Evolutionary conservation across 1,284 basidiomycete genomes (phyloP).

Genomic region (Somion occarium): DNA sequence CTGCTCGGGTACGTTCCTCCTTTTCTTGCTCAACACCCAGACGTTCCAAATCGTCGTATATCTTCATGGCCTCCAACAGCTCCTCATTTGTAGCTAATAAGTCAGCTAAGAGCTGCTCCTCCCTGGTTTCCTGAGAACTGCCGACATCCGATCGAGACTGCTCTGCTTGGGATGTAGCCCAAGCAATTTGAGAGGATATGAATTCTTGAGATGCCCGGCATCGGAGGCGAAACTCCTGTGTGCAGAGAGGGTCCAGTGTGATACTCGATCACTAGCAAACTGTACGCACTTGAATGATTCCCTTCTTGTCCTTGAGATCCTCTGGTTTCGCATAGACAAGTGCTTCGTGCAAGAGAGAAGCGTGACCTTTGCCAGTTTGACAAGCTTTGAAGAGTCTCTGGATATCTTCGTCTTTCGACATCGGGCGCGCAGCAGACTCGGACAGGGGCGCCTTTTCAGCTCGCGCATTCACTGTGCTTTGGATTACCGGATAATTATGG

Average conservation of each 20-base stretch:
- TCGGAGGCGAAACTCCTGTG: slow-evolving; percentile 66
- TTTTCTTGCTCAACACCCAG: slow-evolving; percentile 55
- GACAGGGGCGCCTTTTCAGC: too few relatives aligned
- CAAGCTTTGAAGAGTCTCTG: slow-evolving; percentile 72
- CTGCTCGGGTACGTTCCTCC: slow-evolving; percentile 28
- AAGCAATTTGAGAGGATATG: slow-evolving; percentile 68
- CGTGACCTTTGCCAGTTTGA: slow-evolving; percentile 68
- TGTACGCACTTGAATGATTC: slow-evolving; percentile 50
- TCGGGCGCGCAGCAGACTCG: slow-evolving; percentile 21
- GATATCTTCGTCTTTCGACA: slow-evolving; percentile 70
- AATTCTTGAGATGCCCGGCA: slow-evolving; percentile 68
- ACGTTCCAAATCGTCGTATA: slow-evolving; percentile 59
- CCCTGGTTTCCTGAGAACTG: slow-evolving; percentile 32
- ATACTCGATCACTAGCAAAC: neutral
- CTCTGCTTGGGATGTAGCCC: slow-evolving; percentile 75
- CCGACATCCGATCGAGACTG: slow-evolving; percentile 31
- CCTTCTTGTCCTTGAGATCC: slow-evolving; percentile 47
- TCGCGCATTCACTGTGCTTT: neutral
- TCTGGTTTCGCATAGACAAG: slow-evolving; percentile 60
- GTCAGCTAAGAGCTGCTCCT: slow-evolving; percentile 58
- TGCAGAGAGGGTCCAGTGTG: neutral
- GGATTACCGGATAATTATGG: slow-evolving; percentile 34
- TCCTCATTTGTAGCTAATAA: slow-evolving; percentile 60
- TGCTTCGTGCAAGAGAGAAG: slow-evolving; percentile 59
- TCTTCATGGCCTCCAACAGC: slow-evolving; percentile 39